A percentile compares a stretch with the other conserved stretches of the same genome.
Conservation (phyloP, 129 eudicot species). For the Flaveria bidentis region DNA sequence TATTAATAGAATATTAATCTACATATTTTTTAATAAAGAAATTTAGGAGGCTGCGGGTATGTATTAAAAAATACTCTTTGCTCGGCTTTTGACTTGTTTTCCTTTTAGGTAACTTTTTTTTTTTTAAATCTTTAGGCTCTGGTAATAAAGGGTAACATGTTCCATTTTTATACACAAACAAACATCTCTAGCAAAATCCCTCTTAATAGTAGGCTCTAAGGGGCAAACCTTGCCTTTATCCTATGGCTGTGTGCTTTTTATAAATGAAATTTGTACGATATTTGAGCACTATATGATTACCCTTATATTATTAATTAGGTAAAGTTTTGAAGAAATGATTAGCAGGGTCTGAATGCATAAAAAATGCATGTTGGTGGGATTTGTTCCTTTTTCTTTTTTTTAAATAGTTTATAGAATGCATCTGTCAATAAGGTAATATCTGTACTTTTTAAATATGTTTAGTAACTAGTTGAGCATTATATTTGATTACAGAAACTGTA, state of each 20-base stretch:
- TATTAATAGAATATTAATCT: not conserved
- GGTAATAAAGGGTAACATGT: not conserved
- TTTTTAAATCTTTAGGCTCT: not conserved
- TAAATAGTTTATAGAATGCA: too few relatives aligned
- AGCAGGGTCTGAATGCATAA: not conserved
- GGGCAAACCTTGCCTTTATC: too few relatives aligned
- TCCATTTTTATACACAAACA: too few relatives aligned
- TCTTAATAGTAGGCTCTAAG: too few relatives aligned
- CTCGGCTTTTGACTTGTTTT: not conserved
- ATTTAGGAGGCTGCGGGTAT: conserved; percentile 2
- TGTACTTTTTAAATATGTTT: not conserved
- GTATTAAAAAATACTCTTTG: not conserved
- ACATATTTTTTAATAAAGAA: not conserved
- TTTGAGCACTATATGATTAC: not conserved
- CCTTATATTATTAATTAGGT: not conserved
- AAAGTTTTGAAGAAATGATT: too few relatives aligned
- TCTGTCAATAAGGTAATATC: too few relatives aligned
- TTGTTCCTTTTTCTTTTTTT: not conserved
- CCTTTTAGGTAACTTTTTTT: not conserved
- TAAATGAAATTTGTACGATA: too few relatives aligned
- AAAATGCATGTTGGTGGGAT: not conserved
- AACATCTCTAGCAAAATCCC: too few relatives aligned
- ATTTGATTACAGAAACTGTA: too few relatives aligned
- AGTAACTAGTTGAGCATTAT: not conserved
- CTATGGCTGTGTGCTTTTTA: not conserved